phyloP scores from a whole-genome alignment of 169 alveolate genomes.

The Cardiosporidium cionae region DNA sequence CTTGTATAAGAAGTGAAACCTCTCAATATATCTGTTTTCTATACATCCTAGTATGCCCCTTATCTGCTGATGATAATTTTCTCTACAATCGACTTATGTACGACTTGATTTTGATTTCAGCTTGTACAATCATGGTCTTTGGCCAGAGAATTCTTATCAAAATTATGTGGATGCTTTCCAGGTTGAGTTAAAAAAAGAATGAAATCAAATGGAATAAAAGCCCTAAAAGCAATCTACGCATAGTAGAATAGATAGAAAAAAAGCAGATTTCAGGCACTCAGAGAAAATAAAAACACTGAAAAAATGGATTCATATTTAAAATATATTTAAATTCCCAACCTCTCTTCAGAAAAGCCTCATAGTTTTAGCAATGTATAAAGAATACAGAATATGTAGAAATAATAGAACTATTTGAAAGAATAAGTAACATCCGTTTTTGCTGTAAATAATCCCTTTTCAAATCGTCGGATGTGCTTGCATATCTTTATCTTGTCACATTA shows the following conservation, averaged over 20 bases:
- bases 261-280: neutral
- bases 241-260: neutral
- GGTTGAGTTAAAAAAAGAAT: neutral
- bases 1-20: neutral
- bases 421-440: too few species aligned
- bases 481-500: too few species aligned
- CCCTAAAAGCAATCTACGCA: too few species aligned
- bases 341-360: too few species aligned
- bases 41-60: neutral
- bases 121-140: constrained; percentile 65
- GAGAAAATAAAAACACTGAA: neutral
- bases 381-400: too few species aligned
- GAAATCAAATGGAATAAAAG: neutral
- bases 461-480: too few species aligned
- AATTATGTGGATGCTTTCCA: constrained; percentile 55
- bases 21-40: neutral
- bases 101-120: constrained; percentile 3
- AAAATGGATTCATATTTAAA: neutral
- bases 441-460: too few species aligned
- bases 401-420: too few species aligned
- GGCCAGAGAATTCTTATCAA: constrained; percentile 55
- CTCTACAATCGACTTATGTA: neutral
- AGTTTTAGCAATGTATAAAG: too few species aligned
- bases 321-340: neutral
- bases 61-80: neutral